These are phyloP conservation scores for Amauroascus niger DNA, from an alignment of 2,329 filamentous ascomycete genomes.

Conservation along the genomic window DNA sequence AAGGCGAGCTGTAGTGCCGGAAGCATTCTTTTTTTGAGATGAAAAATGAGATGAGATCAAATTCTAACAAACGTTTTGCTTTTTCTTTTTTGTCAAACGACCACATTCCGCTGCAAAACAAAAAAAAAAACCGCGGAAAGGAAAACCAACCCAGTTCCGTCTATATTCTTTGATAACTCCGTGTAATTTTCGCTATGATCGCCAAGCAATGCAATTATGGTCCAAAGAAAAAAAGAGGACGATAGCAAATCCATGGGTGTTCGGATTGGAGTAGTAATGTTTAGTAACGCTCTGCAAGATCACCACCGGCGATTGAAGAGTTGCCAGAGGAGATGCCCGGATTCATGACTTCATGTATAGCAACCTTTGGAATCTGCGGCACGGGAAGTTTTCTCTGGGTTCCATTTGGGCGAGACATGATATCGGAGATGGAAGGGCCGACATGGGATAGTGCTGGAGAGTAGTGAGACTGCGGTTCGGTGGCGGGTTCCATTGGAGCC, in stretches of 20 bases:
- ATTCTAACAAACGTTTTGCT: background rate
- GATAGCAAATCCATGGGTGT: background rate
- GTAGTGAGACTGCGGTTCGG: constrained; percentile 51
- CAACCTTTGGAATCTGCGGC: constrained; percentile 77
- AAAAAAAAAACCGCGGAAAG: background rate
- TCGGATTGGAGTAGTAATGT: background rate
- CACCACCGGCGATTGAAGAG: constrained; percentile 15
- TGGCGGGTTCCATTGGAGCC: constrained; percentile 60
- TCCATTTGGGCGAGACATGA: constrained; percentile 80
- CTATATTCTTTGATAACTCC: constrained; percentile 5
- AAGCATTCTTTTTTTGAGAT: background rate
- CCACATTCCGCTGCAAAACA: background rate
- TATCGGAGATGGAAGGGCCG: constrained; percentile 79
- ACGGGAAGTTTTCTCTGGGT: constrained; percentile 84
- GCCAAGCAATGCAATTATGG: constrained; percentile 8
- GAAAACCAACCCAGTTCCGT: background rate
- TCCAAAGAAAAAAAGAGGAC: background rate
- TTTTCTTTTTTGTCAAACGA: background rate
- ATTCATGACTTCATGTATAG: constrained; percentile 73
- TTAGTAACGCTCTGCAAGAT: constrained; percentile 16
- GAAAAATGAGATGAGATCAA: background rate
- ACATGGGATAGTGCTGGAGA: constrained; percentile 43
- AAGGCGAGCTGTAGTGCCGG: background rate
- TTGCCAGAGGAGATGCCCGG: constrained; percentile 41
- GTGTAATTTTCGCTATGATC: constrained; percentile 2